These are phyloP conservation scores for Phytophthora melonis DNA, from an alignment of 352 stramenopile genomes.

Conservation along the genomic window DNA sequence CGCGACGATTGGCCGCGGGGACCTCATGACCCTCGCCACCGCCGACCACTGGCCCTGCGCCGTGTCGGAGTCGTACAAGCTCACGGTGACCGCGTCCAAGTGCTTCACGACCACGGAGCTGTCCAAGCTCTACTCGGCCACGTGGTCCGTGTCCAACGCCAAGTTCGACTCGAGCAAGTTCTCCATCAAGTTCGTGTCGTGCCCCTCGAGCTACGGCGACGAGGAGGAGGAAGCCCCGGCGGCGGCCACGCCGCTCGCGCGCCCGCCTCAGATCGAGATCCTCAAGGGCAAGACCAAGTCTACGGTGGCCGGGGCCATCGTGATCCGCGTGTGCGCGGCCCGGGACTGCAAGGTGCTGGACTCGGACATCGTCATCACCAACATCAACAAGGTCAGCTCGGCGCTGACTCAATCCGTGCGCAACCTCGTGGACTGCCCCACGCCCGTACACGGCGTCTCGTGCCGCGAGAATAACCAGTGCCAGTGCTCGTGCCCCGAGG, in stretches of 20 bases:
- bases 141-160: slow-evolving; percentile 18
- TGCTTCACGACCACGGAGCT: slow-evolving; percentile 3
- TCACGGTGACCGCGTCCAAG: slow-evolving; percentile 5
- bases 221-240: too few relatives aligned
- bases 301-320: background rate
- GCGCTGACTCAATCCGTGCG: slow-evolving; percentile 3
- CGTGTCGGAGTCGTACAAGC: slow-evolving; percentile 3
- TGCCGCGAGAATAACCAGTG: background rate
- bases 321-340: background rate
- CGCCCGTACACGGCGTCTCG: slow-evolving; percentile 8
- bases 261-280: slow-evolving; percentile 6
- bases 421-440: slow-evolving; percentile 13
- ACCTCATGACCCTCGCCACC: background rate
- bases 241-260: background rate
- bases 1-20: background rate
- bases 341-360: slow-evolving; percentile 8
- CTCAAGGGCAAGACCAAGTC: slow-evolving; percentile 1
- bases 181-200: background rate
- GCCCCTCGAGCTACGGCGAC: too few relatives aligned
- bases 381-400: background rate
- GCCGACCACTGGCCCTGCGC: background rate
- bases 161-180: slow-evolving; percentile 7
- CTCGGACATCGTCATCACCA: slow-evolving; percentile 14
- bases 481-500: background rate
- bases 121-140: background rate